Conservation (phyloP, 1,284 basidiomycete genomes). For the Ganoderma resinaceum region DNA sequence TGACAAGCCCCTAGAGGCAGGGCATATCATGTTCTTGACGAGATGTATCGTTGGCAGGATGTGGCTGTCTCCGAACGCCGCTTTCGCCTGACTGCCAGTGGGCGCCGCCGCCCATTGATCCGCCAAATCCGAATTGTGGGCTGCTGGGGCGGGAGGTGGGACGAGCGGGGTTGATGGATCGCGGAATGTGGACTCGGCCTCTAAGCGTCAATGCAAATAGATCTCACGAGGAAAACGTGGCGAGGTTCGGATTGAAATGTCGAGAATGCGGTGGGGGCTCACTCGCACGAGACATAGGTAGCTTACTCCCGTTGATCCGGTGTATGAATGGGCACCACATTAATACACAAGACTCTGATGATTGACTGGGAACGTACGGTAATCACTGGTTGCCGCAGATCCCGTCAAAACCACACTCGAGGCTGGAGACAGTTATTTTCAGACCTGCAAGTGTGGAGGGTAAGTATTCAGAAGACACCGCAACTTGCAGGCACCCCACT, state of each 20-base stretch:
- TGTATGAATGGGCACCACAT: background rate
- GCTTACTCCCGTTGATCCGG: background rate
- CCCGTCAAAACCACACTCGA: background rate
- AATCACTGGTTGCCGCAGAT: background rate
- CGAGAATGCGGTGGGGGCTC: background rate
- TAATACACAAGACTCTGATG: background rate
- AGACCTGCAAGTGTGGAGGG: background rate
- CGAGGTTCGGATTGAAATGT: background rate
- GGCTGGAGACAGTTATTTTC: background rate
- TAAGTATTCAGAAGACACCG: background rate
- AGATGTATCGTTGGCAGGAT: background rate
- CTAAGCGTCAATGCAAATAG: background rate
- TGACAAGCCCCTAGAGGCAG: background rate
- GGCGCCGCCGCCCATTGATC: background rate
- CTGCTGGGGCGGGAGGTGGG: background rate
- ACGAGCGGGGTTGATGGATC: background rate
- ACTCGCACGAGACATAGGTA: background rate
- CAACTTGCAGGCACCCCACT: background rate
- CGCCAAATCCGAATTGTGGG: background rate
- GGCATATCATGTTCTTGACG: background rate
- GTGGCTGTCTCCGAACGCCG: slow-evolving; percentile 1
- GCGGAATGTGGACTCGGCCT: no score
- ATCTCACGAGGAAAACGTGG: background rate
- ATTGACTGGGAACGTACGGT: background rate
- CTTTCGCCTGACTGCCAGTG: background rate